phyloP scores from a whole-genome alignment of 495 filamentous ascomycete species.

The Melanomma pulvis-pyrius region DNA sequence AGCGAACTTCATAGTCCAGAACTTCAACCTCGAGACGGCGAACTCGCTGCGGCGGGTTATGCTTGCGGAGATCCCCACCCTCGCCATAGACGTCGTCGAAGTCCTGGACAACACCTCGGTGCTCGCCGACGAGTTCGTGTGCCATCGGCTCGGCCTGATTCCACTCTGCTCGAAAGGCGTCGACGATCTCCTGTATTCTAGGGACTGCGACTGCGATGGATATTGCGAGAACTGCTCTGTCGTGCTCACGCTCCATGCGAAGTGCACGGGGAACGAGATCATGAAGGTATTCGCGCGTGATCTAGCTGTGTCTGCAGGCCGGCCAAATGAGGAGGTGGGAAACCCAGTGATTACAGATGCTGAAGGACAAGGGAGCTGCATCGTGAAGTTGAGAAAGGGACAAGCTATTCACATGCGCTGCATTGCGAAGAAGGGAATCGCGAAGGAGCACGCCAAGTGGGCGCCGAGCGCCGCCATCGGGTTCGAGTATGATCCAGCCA shows the following conservation, averaged over 20 bases:
- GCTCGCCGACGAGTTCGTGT: constrained; percentile 91
- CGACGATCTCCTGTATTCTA: constrained; percentile 83
- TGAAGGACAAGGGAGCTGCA: constrained; percentile 75
- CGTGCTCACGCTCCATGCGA: constrained; percentile 76
- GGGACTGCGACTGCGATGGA: constrained; percentile 95
- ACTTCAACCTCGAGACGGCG: constrained; percentile 83
- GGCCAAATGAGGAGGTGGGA: constrained; percentile 73
- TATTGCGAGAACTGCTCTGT: constrained; percentile 90
- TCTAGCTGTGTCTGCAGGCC: constrained; percentile 64
- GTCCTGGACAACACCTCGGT: constrained; percentile 92
- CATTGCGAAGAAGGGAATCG: constrained; percentile 96
- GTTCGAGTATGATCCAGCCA: constrained; percentile 97
- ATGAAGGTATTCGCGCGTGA: constrained; percentile 93
- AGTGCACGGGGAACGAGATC: constrained; percentile 76
- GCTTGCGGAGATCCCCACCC: constrained; percentile 90
- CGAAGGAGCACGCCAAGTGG: constrained; percentile 99
- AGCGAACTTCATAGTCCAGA: constrained; percentile 80
- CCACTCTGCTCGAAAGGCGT: constrained; percentile 83
- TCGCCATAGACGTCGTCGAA: constrained; percentile 94
- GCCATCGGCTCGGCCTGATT: constrained; percentile 88
- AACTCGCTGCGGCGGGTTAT: constrained; percentile 92
- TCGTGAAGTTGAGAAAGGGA: constrained; percentile 83
- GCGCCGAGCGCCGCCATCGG: constrained; percentile 86
- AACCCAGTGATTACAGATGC: constrained; percentile 84
- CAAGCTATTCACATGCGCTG: constrained; percentile 89